These are phyloP conservation scores for Marsdenia floribunda DNA, from an alignment of 257 asterid genomes.

Conservation along the genomic window DNA sequence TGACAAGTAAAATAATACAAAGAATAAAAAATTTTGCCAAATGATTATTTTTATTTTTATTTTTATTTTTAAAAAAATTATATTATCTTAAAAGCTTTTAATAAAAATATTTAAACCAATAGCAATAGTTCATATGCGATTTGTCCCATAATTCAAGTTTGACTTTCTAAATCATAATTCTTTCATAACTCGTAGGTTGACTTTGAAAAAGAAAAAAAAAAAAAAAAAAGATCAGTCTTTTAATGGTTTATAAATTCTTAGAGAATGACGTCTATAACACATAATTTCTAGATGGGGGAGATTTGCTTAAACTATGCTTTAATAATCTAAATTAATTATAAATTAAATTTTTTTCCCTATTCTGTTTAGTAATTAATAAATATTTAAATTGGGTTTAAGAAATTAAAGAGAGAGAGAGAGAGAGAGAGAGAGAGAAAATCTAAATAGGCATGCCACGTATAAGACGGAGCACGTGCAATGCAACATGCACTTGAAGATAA, in stretches of 20 bases:
- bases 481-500: constrained; percentile 10
- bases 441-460: not conserved
- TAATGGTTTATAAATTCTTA: not conserved
- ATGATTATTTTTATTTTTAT: no score
- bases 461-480: constrained; percentile 11
- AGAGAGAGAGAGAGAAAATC: no score
- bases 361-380: no score
- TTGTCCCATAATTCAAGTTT: not conserved
- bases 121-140: not conserved
- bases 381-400: not conserved
- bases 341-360: not conserved
- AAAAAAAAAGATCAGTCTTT: not conserved
- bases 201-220: not conserved
- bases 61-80: no score
- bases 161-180: not conserved
- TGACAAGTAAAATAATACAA: no score
- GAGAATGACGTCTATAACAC: constrained; percentile 6
- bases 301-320: not conserved
- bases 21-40: no score
- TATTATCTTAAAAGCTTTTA: no score
- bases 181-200: constrained; percentile 4
- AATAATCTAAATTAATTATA: not conserved
- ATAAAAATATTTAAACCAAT: not conserved
- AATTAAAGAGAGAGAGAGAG: not conserved
- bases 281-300: not conserved